Conservation (phyloP, 805 yeast genomes). For the Yarrowia sp. region DNA sequence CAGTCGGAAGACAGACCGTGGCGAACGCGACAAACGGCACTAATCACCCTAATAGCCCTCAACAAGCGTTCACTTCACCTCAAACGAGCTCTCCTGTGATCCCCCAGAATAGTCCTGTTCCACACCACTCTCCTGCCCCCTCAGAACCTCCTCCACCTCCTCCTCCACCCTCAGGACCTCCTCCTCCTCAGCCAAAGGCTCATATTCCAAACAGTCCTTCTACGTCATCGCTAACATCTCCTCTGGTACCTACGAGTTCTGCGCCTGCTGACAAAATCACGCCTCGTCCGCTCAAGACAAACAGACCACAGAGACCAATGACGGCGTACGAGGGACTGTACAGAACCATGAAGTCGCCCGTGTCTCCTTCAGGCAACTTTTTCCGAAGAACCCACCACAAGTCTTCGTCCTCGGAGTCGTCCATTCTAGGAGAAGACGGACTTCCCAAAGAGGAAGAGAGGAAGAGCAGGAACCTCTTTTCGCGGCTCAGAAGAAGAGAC, state of each 20-base stretch:
- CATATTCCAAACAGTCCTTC: conserved; percentile 10
- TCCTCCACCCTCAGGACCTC: conserved; percentile 2
- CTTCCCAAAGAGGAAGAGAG: conserved; percentile 6
- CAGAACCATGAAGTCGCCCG: conserved; percentile 51
- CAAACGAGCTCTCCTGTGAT: not conserved
- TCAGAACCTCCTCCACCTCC: conserved; percentile 27
- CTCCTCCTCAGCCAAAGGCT: not conserved
- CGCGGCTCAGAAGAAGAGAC: conserved; percentile 13
- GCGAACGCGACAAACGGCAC: not conserved
- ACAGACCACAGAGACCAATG: conserved; percentile 42
- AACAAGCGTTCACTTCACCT: not conserved
- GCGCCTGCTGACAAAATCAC: conserved; percentile 24
- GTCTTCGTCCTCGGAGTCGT: conserved; percentile 64
- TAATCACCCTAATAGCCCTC: not conserved
- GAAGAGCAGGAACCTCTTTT: conserved; percentile 20
- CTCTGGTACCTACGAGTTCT: conserved; percentile 3
- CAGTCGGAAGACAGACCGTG: not conserved
- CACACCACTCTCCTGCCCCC: conserved; percentile 23
- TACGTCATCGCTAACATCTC: conserved; percentile 5
- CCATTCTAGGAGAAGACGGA: conserved; percentile 41
- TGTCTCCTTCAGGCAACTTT: conserved; percentile 53
- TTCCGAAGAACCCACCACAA: conserved; percentile 71
- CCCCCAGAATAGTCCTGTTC: conserved; percentile 20
- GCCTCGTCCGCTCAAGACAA: conserved; percentile 36
- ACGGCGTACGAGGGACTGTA: conserved; percentile 32